Evolutionary conservation across 768 basidiomycete species (phyloP), one percentile per base, ranked within the genome.

Genomic region (Suillus decipiens): DNA sequence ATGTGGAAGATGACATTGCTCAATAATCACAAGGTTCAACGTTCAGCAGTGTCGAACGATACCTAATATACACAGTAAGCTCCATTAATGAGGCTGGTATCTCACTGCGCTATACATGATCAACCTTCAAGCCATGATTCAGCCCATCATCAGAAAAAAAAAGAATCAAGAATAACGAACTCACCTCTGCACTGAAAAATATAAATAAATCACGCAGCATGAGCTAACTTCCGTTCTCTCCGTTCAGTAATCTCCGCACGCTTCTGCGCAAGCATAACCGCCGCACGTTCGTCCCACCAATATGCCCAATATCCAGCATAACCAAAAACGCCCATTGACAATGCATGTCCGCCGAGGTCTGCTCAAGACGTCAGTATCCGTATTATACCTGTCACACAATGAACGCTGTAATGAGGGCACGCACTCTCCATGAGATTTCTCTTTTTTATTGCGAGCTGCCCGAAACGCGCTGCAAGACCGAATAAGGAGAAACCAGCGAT

Each of bases 361-460:
- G 70, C 12, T 54, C 36, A 33, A 36, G 43, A 19, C n/a, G 22
- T 54, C 28, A 34, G 22, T 33, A 15, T 5, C 48, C 28, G 22
- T 28, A 28, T 48, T 24, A 17, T 48, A 9, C 48, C 45, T n/a
- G 51, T 17, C 4, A 9, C 15, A 24, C 12, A 43, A 31, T 48
- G 3, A 37, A 19, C 15, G 4, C 15, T 17, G n/a, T 47, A 11
- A 39, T 28, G 50, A 61, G n/a, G 56, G 61, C 24, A 84, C 93
- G 74, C 72, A 96, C 95, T 93, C 53, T 87, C 83, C 76, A 91
- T 85, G 64, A 95, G 82, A 71, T 88, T 87, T 70, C 90, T 82
- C 72, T 83, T 88, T 76, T 93, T 89, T 70, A 97, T 90, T 60
- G 89, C 90, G 28, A 97, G 86, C 77, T 96, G 94, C 69, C 92